These are phyloP conservation scores for Capsicum rhomboideum DNA, from an alignment of 257 asterid species.

Conservation along the genomic window DNA sequence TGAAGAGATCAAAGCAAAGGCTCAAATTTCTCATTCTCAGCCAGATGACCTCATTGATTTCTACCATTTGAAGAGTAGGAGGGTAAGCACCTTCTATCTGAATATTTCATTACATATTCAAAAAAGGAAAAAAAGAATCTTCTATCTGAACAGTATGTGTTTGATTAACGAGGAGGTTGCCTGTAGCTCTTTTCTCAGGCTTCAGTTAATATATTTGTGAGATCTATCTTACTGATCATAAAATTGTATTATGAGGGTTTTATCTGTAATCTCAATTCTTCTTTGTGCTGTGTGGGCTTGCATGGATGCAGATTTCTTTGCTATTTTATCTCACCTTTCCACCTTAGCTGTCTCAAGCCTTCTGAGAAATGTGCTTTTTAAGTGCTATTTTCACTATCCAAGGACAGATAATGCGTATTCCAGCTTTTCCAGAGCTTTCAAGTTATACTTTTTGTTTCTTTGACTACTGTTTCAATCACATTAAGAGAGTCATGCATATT, in stretches of 20 bases:
- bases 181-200: neutral
- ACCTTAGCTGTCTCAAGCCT: neutral
- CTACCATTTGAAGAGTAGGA: conserved; percentile 92
- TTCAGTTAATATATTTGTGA: neutral
- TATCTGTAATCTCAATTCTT: neutral
- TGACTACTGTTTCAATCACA: neutral
- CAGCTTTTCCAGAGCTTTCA: neutral
- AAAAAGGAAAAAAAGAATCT: conserved; percentile 2
- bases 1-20: conserved; percentile 82
- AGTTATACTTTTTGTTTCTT: neutral
- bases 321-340: neutral
- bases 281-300: neutral
- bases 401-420: neutral
- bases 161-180: neutral
- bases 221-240: neutral
- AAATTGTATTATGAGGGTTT: neutral
- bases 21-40: conserved; percentile 69
- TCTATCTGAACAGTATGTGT: conserved; percentile 3
- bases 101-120: neutral
- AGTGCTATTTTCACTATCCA: neutral
- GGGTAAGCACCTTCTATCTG: conserved; percentile 37
- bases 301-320: conserved; percentile 1
- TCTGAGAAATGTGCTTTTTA: neutral
- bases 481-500: neutral
- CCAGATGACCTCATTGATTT: conserved; percentile 96